Evolutionary conservation across 1,139 yeast species (phyloP).

Genomic region (Geotrichum carabidarum): DNA sequence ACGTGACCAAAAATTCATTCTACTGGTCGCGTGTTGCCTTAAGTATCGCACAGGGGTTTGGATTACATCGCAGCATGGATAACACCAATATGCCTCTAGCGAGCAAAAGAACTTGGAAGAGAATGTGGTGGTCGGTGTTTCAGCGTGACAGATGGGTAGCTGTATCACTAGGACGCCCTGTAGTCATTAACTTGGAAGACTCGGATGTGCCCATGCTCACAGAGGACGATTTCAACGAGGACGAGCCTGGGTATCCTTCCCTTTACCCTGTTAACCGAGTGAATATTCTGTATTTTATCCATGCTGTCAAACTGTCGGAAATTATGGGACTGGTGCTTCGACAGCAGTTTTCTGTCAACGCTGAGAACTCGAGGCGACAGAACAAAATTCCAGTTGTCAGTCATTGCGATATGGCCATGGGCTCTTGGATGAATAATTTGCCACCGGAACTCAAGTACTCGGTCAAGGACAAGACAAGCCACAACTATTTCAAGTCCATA

Average conservation of each 20-base stretch:
- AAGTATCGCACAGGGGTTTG: slow-evolving; percentile 73
- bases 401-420: slow-evolving; percentile 76
- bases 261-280: slow-evolving; percentile 47
- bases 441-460: slow-evolving; percentile 63
- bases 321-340: slow-evolving; percentile 66
- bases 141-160: slow-evolving; percentile 67
- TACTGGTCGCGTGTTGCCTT: slow-evolving; percentile 76
- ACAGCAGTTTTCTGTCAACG: slow-evolving; percentile 68
- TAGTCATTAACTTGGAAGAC: slow-evolving; percentile 64
- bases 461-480: slow-evolving; percentile 49
- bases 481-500: slow-evolving; percentile 55
- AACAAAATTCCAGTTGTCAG: slow-evolving; percentile 54
- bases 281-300: slow-evolving; percentile 56
- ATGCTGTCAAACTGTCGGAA: slow-evolving; percentile 64
- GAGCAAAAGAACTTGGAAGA: slow-evolving; percentile 58
- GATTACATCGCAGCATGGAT: slow-evolving; percentile 54
- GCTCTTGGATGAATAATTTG: slow-evolving; percentile 67
- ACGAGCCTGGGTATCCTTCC: slow-evolving; percentile 46
- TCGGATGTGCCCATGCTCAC: slow-evolving; percentile 74
- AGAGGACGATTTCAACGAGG: slow-evolving; percentile 58
- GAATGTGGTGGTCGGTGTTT: slow-evolving; percentile 79
- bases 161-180: slow-evolving; percentile 72
- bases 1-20: slow-evolving; percentile 65
- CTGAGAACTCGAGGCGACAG: slow-evolving; percentile 49
- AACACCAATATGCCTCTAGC: slow-evolving; percentile 33